Conservation (phyloP, 345 rosid genomes). For the Linum trigynum region DNA sequence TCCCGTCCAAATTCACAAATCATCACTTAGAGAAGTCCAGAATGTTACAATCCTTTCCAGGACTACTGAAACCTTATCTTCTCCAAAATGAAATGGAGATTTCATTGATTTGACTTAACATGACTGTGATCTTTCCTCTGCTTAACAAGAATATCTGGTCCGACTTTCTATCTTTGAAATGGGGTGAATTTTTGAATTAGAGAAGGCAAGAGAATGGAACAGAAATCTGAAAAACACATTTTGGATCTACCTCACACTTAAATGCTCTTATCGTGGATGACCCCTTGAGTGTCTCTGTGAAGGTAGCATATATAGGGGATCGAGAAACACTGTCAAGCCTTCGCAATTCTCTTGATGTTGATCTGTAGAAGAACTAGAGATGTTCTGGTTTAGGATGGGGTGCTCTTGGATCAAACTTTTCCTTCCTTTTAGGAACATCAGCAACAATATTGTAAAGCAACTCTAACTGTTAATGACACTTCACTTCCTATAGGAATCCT, state of each 20-base stretch:
- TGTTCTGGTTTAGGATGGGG: conserved; percentile 17
- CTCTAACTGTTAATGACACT: too few relatives aligned
- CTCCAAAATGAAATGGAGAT: too few relatives aligned
- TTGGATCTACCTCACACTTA: conserved; percentile 51
- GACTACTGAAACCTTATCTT: too few relatives aligned
- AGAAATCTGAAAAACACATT: conserved; percentile 5
- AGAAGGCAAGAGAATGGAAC: background rate
- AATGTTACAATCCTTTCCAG: too few relatives aligned
- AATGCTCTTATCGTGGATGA: conserved; percentile 89
- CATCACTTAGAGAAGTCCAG: too few relatives aligned
- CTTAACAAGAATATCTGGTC: too few relatives aligned
- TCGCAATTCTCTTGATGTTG: conserved; percentile 88
- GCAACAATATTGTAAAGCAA: background rate
- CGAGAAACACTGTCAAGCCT: conserved; percentile 91
- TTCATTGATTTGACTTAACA: too few relatives aligned
- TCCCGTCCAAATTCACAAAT: background rate
- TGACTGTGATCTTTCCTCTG: too few relatives aligned
- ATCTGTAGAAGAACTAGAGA: conserved; percentile 86
- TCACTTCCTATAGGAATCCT: too few relatives aligned
- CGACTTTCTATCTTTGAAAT: background rate
- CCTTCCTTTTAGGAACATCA: background rate
- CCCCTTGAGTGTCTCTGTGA: conserved; percentile 85
- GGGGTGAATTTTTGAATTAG: too few relatives aligned
- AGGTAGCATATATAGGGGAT: conserved; percentile 83
- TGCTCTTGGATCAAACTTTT: background rate